Percentiles rank a stretch among this genome's conserved stretches.
Conservation (phyloP, 2,329 filamentous ascomycete genomes). For the Venturia asperata region DNA sequence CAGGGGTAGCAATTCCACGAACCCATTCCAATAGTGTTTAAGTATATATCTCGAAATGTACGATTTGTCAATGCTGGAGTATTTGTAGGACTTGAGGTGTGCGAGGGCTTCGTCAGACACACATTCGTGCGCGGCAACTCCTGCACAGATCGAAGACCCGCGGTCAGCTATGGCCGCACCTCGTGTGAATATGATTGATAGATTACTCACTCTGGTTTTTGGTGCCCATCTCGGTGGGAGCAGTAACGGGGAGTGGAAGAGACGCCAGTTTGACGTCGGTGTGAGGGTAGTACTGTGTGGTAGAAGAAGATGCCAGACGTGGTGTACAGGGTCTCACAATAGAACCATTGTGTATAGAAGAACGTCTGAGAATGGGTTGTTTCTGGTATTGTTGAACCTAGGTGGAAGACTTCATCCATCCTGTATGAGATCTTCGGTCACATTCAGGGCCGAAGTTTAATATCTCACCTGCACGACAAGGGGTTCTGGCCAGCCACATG, state of each 20-base stretch:
- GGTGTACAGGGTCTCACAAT: not conserved
- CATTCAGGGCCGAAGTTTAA: conserved; percentile 1
- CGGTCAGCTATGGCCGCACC: not conserved
- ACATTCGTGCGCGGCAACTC: conserved; percentile 55
- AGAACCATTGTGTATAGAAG: conserved; percentile 1
- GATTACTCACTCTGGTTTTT: conserved; percentile 3
- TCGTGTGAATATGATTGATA: not conserved
- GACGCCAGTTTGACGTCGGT: conserved; percentile 17
- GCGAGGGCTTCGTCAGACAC: conserved; percentile 84
- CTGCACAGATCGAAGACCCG: conserved; percentile 3
- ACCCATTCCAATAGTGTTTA: conserved; percentile 95
- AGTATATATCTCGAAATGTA: conserved; percentile 89
- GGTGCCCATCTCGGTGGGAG: conserved; percentile 16
- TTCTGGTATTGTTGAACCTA: conserved; percentile 10
- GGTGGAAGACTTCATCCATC: not conserved
- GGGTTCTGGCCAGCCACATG: not conserved
- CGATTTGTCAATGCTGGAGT: conserved; percentile 94
- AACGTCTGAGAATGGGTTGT: not conserved
- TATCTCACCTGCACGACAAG: not conserved
- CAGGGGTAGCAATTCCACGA: conserved; percentile 83
- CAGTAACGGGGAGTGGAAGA: conserved; percentile 17
- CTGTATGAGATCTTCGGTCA: not conserved
- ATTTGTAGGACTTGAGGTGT: conserved; percentile 93
- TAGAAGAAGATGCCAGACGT: not conserved
- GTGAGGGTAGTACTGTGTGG: not conserved